Evolutionary conservation across 257 asterid species (phyloP).

Genomic region (Rauvolfia tetraphylla): DNA sequence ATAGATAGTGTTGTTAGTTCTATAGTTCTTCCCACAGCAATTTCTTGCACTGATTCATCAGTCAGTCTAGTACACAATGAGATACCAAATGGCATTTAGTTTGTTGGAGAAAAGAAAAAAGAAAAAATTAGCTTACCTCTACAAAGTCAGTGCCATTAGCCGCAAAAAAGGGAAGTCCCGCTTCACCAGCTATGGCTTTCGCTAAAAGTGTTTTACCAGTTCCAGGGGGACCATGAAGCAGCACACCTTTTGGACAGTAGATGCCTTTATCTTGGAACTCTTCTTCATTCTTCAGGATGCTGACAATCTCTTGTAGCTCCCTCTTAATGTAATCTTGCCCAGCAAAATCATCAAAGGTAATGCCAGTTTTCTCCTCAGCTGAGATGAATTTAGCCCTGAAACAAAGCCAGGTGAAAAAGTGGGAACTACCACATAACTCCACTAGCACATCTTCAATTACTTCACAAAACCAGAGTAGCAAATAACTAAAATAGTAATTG

Average conservation of each 20-base stretch:
- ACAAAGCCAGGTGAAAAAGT: constrained; percentile 23
- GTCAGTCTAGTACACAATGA: not conserved
- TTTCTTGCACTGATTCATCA: not conserved
- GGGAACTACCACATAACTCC: constrained; percentile 15
- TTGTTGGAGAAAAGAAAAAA: not conserved
- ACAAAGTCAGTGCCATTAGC: constrained; percentile 98
- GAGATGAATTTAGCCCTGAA: constrained; percentile 93
- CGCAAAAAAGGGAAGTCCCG: constrained; percentile 98
- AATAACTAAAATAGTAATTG: not conserved
- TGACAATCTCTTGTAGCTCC: constrained; percentile 93
- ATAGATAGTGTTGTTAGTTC: not conserved
- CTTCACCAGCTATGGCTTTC: constrained; percentile 99
- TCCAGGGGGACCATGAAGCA: constrained; percentile 99
- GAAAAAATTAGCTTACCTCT: constrained; percentile 55
- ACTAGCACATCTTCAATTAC: not conserved
- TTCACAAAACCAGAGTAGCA: not conserved
- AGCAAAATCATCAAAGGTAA: constrained; percentile 96
- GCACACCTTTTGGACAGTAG: constrained; percentile 99
- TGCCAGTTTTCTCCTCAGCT: constrained; percentile 96
- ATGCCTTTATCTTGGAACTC: constrained; percentile 91
- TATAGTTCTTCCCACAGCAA: not conserved
- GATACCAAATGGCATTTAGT: not conserved
- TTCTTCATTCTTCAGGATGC: constrained; percentile 83
- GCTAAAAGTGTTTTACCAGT: constrained; percentile 99
- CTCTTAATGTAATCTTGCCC: constrained; percentile 99